These are phyloP conservation scores for Crucihimalaya himalaica DNA, from an alignment of 345 rosid species.

Conservation along the genomic window DNA sequence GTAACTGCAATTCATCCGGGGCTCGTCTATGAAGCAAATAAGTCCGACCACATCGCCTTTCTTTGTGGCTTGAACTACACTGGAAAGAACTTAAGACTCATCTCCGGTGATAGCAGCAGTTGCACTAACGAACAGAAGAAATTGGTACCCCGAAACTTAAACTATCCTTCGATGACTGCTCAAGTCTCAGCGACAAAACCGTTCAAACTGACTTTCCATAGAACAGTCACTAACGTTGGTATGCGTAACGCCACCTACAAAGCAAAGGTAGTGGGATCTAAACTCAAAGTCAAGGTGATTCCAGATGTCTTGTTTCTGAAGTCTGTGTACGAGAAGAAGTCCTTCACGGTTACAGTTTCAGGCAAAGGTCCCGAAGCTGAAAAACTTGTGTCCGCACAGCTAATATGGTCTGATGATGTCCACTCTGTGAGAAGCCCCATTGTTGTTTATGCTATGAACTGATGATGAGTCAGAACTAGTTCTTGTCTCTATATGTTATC, in stretches of 20 bases:
- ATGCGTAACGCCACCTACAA: slow-evolving; percentile 46
- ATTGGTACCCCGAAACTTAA: slow-evolving; percentile 43
- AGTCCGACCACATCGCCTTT: slow-evolving; percentile 35
- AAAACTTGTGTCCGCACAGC: slow-evolving; percentile 27
- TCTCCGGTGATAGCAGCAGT: slow-evolving; percentile 44
- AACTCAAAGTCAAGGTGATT: slow-evolving; percentile 38
- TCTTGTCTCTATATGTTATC: background rate
- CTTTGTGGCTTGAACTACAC: slow-evolving; percentile 41
- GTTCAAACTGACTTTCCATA: slow-evolving; percentile 38
- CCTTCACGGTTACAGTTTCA: slow-evolving; percentile 45
- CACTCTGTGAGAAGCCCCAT: slow-evolving; percentile 46
- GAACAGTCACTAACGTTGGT: slow-evolving; percentile 70
- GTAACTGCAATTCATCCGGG: slow-evolving; percentile 42
- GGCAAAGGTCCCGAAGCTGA: background rate
- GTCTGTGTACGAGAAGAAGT: slow-evolving; percentile 43
- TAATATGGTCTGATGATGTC: slow-evolving; percentile 47
- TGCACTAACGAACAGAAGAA: slow-evolving; percentile 37
- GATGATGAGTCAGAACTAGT: background rate
- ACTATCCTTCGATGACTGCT: slow-evolving; percentile 56
- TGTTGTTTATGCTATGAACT: slow-evolving; percentile 24
- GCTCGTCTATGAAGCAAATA: slow-evolving; percentile 40
- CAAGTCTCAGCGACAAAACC: slow-evolving; percentile 10
- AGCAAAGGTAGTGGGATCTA: slow-evolving; percentile 24
- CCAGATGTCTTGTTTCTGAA: slow-evolving; percentile 47
- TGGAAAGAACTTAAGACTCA: slow-evolving; percentile 14